Evolutionary conservation across 2,329 filamentous ascomycete genomes (phyloP), one percentile per base, ranked within the genome.

Genomic region (Ophiostoma ips): DNA sequence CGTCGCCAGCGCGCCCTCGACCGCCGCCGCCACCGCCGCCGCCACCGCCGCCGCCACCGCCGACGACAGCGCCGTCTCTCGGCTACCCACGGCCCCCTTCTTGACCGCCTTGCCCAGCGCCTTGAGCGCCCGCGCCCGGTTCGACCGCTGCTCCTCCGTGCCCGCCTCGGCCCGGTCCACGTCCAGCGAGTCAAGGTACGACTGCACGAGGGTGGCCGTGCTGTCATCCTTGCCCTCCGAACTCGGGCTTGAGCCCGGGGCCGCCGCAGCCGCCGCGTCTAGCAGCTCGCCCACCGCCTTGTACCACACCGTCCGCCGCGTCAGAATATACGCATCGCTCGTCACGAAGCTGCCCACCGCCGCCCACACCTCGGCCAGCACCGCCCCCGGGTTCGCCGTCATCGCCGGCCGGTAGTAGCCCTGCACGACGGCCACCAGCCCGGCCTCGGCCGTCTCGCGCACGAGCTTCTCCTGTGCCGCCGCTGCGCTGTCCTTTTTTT

Each of bases 221-320:
- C 55, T 13, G 56, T 54, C 10, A 49, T 0, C n/a, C n/a, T n/a
- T n/a, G n/a, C n/a, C n/a, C n/a, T n/a, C n/a, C n/a, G 68, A 66
- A 4, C 68, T 21, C 24, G 19, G 24, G 5, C 35, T 11, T 9
- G 40, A 15, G 11, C 38, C 24, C 8, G 55, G 50, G 1, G 56
- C 58, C 1, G 60, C 57, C 11, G 58, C 53, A 2, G 52, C 53
- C 0, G 69, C 68, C 2, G 70, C 66, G 3, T 66, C 60, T 60
- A 79, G 64, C 13, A 79, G 51, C 12, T 76, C 72, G 13, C 57
- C 56, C 0, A 71, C 69, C 34, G 68, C 68, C 24, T 65, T 66
- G 57, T 77, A 79, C 71, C 76, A 78, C 2, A 70, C 65, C 36
- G 71, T 68, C 16, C 71, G 66, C 41, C 73, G 68, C 50, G 76